Evolutionary conservation across 2,329 filamentous ascomycete species (phyloP), one percentile per base, ranked within the genome.

Genomic region (Teratosphaeria zuluensis): DNA sequence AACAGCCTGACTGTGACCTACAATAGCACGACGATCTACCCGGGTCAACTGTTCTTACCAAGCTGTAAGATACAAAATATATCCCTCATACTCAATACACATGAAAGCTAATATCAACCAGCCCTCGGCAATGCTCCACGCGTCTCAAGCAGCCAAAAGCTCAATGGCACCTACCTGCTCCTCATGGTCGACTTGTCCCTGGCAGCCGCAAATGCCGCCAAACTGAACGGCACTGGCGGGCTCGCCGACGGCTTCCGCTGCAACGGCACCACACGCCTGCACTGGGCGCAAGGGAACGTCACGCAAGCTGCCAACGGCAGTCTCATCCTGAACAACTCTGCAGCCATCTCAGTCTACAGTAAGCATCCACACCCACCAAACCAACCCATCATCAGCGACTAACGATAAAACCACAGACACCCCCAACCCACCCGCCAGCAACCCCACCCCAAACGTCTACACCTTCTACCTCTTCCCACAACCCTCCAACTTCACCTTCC

Each of bases 381-480:
- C 2, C 5, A 9, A n/a, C 33, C 7, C 6, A 48, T n/a, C n/a
- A 8, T 48, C 42, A 42, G 35, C 35, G n/a, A 52, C 51, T 51
- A 16, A 24, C 11, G 11, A 24, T 14, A 33, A 6, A 6, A n/a
- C 33, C 42, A 7, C n/a, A 30, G 48, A 24, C 48, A 31, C 21
- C 5, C 21, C 28, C 42, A 30, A 24, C 42, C 55, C 42, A 51
- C 35, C 55, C 30, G 28, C 24, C 21, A 31, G 28, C 51, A 54
- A 24, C 9, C 42, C 42, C 8, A 48, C 42, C 4, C 42, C 42
- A 16, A 48, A 71, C 58, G 64, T 61, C 14, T 71, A 69, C 62
- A 61, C 62, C 42, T 67, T 69, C 62, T 70, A 69, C 59, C 65
- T 71, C 31, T 70, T 70, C 61, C 32, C 56, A 16, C 68, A 71